A percentile compares a stretch with the other conserved stretches of the same genome.
These are phyloP conservation scores for Cantharellus anzutake DNA, from an alignment of 768 basidiomycete species.

Conservation along the genomic window DNA sequence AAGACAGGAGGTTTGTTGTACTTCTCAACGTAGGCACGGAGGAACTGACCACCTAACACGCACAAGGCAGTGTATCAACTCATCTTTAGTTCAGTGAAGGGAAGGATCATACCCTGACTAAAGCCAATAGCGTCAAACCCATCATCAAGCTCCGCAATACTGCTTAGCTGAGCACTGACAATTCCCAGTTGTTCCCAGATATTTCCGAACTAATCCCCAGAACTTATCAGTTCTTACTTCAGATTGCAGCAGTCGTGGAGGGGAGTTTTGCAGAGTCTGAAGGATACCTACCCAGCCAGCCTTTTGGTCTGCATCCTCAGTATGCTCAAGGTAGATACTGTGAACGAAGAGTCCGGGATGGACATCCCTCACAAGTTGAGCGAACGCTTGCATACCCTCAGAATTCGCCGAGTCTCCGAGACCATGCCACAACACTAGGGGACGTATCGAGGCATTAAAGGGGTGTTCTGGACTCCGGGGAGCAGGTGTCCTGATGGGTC, in stretches of 20 bases:
- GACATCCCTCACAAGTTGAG: slow-evolving; percentile 33
- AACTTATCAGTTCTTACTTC: neutral
- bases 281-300: slow-evolving; percentile 47
- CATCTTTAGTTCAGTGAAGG: neutral
- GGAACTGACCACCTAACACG: slow-evolving; percentile 53
- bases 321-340: slow-evolving; percentile 45
- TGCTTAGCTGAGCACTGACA: slow-evolving; percentile 44
- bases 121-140: slow-evolving; percentile 83
- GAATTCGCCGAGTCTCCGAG: slow-evolving; percentile 64
- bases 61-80: neutral
- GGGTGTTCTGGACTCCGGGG: neutral
- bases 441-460: neutral
- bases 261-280: neutral
- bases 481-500: neutral
- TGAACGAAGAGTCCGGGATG: slow-evolving; percentile 66
- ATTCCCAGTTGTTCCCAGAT: slow-evolving; percentile 47
- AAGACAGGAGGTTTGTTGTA: slow-evolving; percentile 54
- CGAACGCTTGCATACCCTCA: slow-evolving; percentile 51
- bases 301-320: slow-evolving; percentile 39
- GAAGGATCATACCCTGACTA: slow-evolving; percentile 42
- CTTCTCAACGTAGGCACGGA: slow-evolving; percentile 65
- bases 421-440: slow-evolving; percentile 43
- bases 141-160: slow-evolving; percentile 37
- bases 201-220: slow-evolving; percentile 44
- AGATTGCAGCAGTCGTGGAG: neutral